These are phyloP conservation scores for Aureobasidium sp. DNA, from an alignment of 2,329 filamentous ascomycete genomes.

Conservation along the genomic window DNA sequence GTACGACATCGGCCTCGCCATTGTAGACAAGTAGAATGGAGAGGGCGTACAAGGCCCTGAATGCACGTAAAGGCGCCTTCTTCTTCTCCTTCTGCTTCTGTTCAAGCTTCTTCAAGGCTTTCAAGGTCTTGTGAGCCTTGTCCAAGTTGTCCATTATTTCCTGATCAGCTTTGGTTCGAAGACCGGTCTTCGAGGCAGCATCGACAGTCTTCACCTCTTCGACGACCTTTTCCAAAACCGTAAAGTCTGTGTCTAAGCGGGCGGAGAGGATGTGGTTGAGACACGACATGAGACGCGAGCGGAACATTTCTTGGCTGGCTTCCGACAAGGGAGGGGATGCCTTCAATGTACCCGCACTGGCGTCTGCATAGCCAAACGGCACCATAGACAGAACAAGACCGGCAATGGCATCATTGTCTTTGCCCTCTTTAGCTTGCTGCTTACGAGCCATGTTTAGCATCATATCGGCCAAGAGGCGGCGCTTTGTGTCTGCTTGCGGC, in stretches of 20 bases:
- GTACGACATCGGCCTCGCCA: slow-evolving; percentile 76
- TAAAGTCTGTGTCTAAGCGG: slow-evolving; percentile 17
- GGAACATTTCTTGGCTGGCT: slow-evolving; percentile 45
- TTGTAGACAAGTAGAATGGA: slow-evolving; percentile 86
- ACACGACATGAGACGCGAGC: slow-evolving; percentile 49
- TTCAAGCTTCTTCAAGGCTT: slow-evolving; percentile 21
- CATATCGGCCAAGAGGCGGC: slow-evolving; percentile 46
- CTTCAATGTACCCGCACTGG: slow-evolving; percentile 19
- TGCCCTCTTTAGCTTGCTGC: slow-evolving; percentile 23
- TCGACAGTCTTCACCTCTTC: slow-evolving; percentile 4
- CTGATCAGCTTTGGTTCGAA: slow-evolving; percentile 14
- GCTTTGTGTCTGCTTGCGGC: slow-evolving; percentile 38
- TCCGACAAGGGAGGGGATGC: slow-evolving; percentile 36
- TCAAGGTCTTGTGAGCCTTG: slow-evolving; percentile 20
- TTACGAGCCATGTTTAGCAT: slow-evolving; percentile 45
- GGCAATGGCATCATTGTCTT: slow-evolving; percentile 22
- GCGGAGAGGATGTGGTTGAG: slow-evolving; percentile 43
- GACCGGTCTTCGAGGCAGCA: background rate
- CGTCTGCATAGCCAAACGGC: slow-evolving; percentile 32
- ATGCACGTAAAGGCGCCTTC: slow-evolving; percentile 50
- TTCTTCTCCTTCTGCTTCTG: slow-evolving; percentile 24
- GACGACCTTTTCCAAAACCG: background rate
- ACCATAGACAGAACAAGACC: slow-evolving; percentile 21
- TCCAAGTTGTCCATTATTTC: slow-evolving; percentile 21
- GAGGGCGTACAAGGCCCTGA: slow-evolving; percentile 76